Percentiles rank a stretch among this genome's conserved stretches.
phyloP scores from a whole-genome alignment of 768 basidiomycete species.

The Leccinum boreale region DNA sequence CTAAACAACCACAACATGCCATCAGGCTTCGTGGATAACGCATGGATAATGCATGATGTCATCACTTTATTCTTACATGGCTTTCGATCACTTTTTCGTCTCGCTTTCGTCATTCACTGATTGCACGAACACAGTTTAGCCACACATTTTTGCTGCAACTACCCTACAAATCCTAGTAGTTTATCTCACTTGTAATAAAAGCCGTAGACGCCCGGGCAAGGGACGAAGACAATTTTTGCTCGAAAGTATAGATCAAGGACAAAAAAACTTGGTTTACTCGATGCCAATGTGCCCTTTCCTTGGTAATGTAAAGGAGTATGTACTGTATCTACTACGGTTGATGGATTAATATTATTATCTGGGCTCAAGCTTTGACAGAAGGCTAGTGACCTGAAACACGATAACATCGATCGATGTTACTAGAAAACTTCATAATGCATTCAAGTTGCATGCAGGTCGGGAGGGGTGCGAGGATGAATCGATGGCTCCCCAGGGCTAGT shows the following conservation, averaged over 20 bases:
- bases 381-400: no score
- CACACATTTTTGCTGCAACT: slow-evolving; percentile 6
- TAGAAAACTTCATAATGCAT: not conserved
- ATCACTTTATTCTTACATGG: not conserved
- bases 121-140: slow-evolving; percentile 1
- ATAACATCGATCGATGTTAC: not conserved
- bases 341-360: not conserved
- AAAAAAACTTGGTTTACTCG: not conserved
- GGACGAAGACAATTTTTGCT: not conserved
- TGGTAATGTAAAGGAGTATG: not conserved
- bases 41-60: slow-evolving; percentile 5
- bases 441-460: not conserved
- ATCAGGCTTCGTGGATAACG: slow-evolving; percentile 29
- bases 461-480: not conserved
- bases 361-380: not conserved
- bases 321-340: no score
- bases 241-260: not conserved
- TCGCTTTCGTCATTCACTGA: slow-evolving; percentile 2
- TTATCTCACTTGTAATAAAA: slow-evolving; percentile 14
- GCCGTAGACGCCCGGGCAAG: not conserved
- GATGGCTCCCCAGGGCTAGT: not conserved
- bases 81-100: slow-evolving; percentile 4
- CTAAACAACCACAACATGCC: slow-evolving; percentile 15
- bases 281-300: not conserved
- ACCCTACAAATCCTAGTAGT: slow-evolving; percentile 18